These are phyloP conservation scores for Zostera marina DNA, from an alignment of 116 monocot species.

Conservation along the genomic window DNA sequence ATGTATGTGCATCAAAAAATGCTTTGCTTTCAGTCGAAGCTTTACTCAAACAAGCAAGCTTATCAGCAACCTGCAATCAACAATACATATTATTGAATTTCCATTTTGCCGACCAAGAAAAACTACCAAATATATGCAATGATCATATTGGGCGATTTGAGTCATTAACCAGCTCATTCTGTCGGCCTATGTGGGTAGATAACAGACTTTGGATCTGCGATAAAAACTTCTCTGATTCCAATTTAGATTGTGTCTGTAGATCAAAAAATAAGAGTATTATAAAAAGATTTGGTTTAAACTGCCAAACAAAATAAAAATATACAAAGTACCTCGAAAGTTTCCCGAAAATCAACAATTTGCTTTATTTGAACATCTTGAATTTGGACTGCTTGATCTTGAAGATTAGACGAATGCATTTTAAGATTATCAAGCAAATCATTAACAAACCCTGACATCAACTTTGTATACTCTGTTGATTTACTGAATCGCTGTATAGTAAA, in stretches of 20 bases:
- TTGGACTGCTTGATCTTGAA: conserved; percentile 30
- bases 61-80: conserved; percentile 39
- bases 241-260: conserved; percentile 60
- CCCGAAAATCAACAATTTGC: conserved; percentile 46
- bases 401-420: conserved; percentile 19
- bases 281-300: not conserved
- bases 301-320: conserved; percentile 1
- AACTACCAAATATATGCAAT: not conserved
- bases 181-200: conserved; percentile 43
- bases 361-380: conserved; percentile 32
- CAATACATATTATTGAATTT: too few relatives aligned
- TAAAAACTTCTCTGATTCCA: conserved; percentile 60
- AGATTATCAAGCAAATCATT: conserved; percentile 36
- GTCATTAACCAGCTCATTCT: conserved; percentile 84
- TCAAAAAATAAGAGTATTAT: not conserved
- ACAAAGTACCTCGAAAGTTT: conserved; percentile 48
- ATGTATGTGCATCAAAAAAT: conserved; percentile 31
- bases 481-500: conserved; percentile 38
- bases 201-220: conserved; percentile 39
- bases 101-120: not conserved
- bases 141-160: not conserved
- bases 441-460: conserved; percentile 43
- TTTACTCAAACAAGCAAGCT: conserved; percentile 25
- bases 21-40: conserved; percentile 34
- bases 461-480: conserved; percentile 26